Conservation (phyloP, 2,329 filamentous ascomycete species). For the Cladosporium austrohemisphaericum region DNA sequence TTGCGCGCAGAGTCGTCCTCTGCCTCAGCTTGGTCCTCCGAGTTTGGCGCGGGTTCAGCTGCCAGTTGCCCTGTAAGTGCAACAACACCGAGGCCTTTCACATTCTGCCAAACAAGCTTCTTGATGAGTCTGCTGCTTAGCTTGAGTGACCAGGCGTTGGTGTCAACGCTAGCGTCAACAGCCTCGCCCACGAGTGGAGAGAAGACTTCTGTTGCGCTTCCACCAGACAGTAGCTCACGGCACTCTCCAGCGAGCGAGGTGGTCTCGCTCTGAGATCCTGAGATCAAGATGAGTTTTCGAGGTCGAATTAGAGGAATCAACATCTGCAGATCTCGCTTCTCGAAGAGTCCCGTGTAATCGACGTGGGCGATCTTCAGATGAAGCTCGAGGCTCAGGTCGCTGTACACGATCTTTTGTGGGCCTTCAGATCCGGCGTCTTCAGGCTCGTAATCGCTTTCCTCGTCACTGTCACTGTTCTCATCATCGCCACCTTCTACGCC, state of each 20-base stretch:
- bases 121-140: constrained; percentile 80
- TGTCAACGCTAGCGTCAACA: constrained; percentile 92
- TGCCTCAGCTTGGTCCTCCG: constrained; percentile 34
- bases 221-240: constrained; percentile 57
- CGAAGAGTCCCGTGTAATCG: constrained; percentile 88
- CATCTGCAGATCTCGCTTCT: constrained; percentile 91
- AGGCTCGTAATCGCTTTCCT: constrained; percentile 47
- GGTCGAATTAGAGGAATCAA: constrained; percentile 90
- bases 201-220: constrained; percentile 56
- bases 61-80: constrained; percentile 77
- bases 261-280: constrained; percentile 76
- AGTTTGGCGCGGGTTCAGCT: constrained; percentile 40
- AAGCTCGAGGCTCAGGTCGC: constrained; percentile 60
- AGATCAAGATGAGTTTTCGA: constrained; percentile 88
- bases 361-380: constrained; percentile 79
- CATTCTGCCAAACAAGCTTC: constrained; percentile 89
- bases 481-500: constrained; percentile 9
- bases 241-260: constrained; percentile 74
- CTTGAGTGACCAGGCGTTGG: constrained; percentile 94
- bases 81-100: constrained; percentile 83
- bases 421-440: constrained; percentile 53
- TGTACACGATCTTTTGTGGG: constrained; percentile 71
- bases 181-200: constrained; percentile 70
- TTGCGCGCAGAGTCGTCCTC: constrained; percentile 46
- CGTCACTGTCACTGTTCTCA: constrained; percentile 24